These are phyloP conservation scores for Vachellia pachyceras DNA, from an alignment of 306 rosid species.

Conservation along the genomic window DNA sequence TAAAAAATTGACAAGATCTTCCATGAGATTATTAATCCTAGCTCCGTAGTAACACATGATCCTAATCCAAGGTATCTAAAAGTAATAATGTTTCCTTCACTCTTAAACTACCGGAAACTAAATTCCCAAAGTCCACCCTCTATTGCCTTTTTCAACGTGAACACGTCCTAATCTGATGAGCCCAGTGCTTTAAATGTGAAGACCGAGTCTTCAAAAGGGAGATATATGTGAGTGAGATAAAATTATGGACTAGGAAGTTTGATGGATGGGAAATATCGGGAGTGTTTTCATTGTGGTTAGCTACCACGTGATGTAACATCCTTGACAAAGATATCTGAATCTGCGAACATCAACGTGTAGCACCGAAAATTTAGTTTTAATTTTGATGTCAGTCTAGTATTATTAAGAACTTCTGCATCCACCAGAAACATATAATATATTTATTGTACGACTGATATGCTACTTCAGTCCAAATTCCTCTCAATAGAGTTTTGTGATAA, in stretches of 20 bases:
- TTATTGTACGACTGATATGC: no score
- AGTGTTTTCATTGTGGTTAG: background rate
- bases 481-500: background rate
- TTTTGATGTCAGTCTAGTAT: slow-evolving; percentile 10
- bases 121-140: background rate
- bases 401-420: slow-evolving; percentile 1
- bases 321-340: background rate
- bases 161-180: slow-evolving; percentile 11
- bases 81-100: background rate
- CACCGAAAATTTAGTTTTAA: no score
- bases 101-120: background rate
- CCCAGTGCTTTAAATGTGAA: background rate
- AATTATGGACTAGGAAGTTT: background rate
- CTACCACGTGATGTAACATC: background rate
- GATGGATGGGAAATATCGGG: background rate
- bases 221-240: background rate
- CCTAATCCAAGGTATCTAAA: background rate
- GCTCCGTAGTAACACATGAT: background rate
- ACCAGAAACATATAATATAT: background rate
- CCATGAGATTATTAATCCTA: background rate
- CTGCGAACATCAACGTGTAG: background rate
- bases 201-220: background rate
- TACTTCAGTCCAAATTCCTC: background rate
- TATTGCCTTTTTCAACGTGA: background rate
- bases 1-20: background rate